Percentiles rank a stretch among this genome's conserved stretches.
Evolutionary conservation across 1,139 yeast species (phyloP).

Genomic region (Candida glucosophila): DNA sequence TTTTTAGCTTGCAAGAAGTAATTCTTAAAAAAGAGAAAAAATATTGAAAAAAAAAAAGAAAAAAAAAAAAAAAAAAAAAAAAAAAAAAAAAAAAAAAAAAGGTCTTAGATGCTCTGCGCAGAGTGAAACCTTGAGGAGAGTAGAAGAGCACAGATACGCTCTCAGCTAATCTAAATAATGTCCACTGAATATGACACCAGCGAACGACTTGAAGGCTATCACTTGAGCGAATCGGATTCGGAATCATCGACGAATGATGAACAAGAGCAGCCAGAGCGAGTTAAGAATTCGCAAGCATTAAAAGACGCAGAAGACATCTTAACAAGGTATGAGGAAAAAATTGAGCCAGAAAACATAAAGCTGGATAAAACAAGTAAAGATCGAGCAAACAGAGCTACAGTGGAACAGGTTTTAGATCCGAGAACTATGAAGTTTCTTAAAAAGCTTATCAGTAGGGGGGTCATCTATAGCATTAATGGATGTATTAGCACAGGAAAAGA

Average conservation of each 20-base stretch:
- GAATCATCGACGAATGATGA: conserved; percentile 8
- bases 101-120: too few species aligned
- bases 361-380: conserved; percentile 60
- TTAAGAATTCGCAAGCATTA: conserved; percentile 10
- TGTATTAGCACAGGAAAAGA: conserved; percentile 97
- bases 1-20: too few species aligned
- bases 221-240: conserved; percentile 4
- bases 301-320: conserved; percentile 52
- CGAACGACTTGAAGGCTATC: not conserved
- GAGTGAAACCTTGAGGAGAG: too few species aligned
- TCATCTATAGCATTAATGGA: conserved; percentile 80
- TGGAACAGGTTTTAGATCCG: conserved; percentile 93
- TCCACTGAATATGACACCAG: too few species aligned
- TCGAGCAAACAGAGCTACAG: conserved; percentile 90
- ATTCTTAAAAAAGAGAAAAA: too few species aligned
- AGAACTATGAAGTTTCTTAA: conserved; percentile 78
- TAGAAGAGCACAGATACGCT: too few species aligned
- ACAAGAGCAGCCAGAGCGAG: conserved; percentile 2
- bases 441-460: conserved; percentile 74
- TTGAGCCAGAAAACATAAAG: conserved; percentile 53
- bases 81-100: too few species aligned
- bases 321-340: conserved; percentile 52
- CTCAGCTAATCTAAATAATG: too few species aligned
- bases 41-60: too few species aligned
- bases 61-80: too few species aligned